Evolutionary conservation across 768 basidiomycete species (phyloP).

Genomic region (Kwoniella sp.): DNA sequence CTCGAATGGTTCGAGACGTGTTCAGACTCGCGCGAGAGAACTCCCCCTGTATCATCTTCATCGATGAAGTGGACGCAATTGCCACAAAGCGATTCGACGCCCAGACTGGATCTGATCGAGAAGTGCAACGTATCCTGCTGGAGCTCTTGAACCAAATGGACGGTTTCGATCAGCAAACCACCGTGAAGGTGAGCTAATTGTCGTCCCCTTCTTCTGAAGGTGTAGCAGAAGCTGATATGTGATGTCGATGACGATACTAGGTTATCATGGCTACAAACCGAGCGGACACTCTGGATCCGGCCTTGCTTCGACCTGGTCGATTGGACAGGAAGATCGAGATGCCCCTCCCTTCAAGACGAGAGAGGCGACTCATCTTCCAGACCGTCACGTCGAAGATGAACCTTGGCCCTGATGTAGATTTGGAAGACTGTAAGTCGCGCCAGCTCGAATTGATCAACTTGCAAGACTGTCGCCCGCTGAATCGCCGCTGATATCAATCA

Average conservation of each 20-base stretch:
- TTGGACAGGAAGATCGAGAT: slow-evolving; percentile 99
- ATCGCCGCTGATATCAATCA: neutral
- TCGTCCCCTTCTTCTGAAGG: neutral
- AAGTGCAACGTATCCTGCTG: slow-evolving; percentile 96
- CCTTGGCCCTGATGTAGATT: slow-evolving; percentile 91
- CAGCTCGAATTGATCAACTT: neutral
- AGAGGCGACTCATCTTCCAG: slow-evolving; percentile 96
- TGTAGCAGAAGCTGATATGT: slow-evolving; percentile 8
- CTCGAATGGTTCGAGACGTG: slow-evolving; percentile 99
- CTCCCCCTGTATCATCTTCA: slow-evolving; percentile 96
- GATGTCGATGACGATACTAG: slow-evolving; percentile 57
- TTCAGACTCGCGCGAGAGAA: slow-evolving; percentile 98
- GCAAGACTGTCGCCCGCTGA: no score
- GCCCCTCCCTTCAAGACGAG: slow-evolving; percentile 87
- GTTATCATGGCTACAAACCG: slow-evolving; percentile 99
- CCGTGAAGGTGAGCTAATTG: slow-evolving; percentile 84
- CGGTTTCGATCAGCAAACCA: slow-evolving; percentile 97
- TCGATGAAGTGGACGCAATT: slow-evolving; percentile 91
- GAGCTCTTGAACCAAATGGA: slow-evolving; percentile 99
- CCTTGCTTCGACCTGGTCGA: slow-evolving; percentile 93
- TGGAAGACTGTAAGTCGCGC: slow-evolving; percentile 84
- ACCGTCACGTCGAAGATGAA: slow-evolving; percentile 98
- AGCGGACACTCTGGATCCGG: slow-evolving; percentile 96
- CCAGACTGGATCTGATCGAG: slow-evolving; percentile 96
- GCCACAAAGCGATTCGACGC: slow-evolving; percentile 99